Base-by-base conservation (phyloP, 1,139 yeast species). In the Lodderomyces orthopsilosis region DNA sequence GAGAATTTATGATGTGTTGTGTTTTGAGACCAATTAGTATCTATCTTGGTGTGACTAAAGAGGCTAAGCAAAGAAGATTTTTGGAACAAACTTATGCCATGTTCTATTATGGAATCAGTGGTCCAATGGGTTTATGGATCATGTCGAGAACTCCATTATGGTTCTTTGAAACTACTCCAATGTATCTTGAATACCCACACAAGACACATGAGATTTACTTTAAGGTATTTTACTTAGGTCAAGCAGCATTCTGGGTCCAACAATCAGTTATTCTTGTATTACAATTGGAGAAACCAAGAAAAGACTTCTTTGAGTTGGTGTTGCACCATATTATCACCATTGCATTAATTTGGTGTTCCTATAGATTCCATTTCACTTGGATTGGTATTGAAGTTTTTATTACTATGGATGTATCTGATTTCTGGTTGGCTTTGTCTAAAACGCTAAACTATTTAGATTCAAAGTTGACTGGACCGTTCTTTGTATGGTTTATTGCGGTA, bases 211-310 rank as follows among this genome's bases (percentile, higher is more conserved):
- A 79, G 46, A 75, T 73, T 48, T 70, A 75, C 48, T 86, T 86
- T 68, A 93, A 93, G 68, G 61, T 81, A 14, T 94, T 85, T 61
- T 94, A 93, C 63, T 72, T 93, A 51, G 82, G 89, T 34, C 98
- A 93, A 68, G 97, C 98, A 6, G 87, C 97, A 2, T 93, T 89
- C 65, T 93, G 99, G 99, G 83, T 90, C 14, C 99, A 93, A 68
- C 98, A 93, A 66, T 84, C 94, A 1, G 81, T 87, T 35, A 85
- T 93, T 22, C 72, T 93, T 49, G 67, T 83, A 44, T 72, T 94
- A 52, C 96, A 87, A 63, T 75, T 93, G 50, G 99, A 93, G 65
- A 89, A 89, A 63, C 98, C 97, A 45, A 78, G 99, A 63, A 90
- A 89, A 64, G 99, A 93, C 63, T 91, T 84, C 65, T 73, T 81